Evolutionary conservation across 208 protist species (phyloP), one percentile per base, ranked within the genome.

Genomic region (Phytomonas sp.): DNA sequence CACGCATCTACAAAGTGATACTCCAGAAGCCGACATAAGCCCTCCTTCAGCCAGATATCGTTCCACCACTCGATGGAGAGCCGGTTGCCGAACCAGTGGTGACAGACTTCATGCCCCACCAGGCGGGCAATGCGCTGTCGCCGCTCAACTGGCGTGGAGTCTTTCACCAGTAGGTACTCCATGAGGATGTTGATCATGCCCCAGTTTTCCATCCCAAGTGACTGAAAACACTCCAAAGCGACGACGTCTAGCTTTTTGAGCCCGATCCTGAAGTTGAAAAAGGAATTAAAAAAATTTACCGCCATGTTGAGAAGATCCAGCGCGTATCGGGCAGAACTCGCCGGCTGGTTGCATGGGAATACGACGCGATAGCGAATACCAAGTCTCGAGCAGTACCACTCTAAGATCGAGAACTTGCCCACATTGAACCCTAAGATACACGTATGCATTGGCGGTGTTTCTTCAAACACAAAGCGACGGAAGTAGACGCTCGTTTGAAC

Each of bases 11-110:
- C 78, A 37, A 93, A 95, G 30, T 94, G 68, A 70, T 87, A 95
- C 72, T 96, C 96, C 4, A 99, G 72, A 63, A 89, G 98, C 33
- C 92, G 96, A 40, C 97, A 98, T 74, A 99, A 98, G 56, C 95
- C 98, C 79, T 99, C 98, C 75, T 99, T 99, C 23, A 98, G 74
- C 97, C 97, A 99, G 49, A 99, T 66, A 62, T 95, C 71, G 60
- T 87, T 77, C 98, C 97, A 99, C 95, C 89, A 98, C 65, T 84
- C 71, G 71, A 98, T 91, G 10, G 94, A 92, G 23, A 97, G 94
- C 66, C 93, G 85, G 84, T 98, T 95, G 61, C 95, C 95, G 68
- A 97, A 94, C 95, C 94, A 98, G 71, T 96, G 86, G 71, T 98
- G 97, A 37, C 89, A 88, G 0, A 98, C 78, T 80, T 98, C 97